phyloP scores from a whole-genome alignment of 2,329 filamentous ascomycete species.

The Phialophora macrospora region DNA sequence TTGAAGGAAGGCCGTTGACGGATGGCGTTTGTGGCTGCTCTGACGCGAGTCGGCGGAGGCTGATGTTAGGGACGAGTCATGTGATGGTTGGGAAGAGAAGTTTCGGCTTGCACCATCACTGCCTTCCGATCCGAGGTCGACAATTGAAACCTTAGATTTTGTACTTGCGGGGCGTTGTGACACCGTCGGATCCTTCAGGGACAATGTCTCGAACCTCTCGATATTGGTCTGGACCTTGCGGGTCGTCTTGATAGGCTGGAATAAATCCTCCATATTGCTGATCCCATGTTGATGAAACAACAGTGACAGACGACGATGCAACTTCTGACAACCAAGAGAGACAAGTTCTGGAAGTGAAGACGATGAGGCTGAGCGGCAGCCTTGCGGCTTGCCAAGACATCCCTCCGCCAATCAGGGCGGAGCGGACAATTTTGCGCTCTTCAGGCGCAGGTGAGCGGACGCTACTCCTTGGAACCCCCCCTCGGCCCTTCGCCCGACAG shows the following conservation, averaged over 20 bases:
- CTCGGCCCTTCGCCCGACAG: neutral
- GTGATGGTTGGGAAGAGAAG: conserved; percentile 29
- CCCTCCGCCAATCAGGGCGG: neutral
- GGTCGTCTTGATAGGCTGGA: conserved; percentile 59
- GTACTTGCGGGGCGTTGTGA: conserved; percentile 12
- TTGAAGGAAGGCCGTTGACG: conserved; percentile 37
- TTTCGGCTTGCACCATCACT: conserved; percentile 21
- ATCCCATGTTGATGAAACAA: conserved; percentile 18
- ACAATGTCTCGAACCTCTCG: conserved; percentile 47
- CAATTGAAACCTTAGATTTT: conserved; percentile 34
- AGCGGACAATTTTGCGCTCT: neutral
- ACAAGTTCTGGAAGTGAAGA: neutral
- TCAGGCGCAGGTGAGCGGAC: neutral
- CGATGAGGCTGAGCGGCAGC: conserved; percentile 1
- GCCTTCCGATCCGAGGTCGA: conserved; percentile 28
- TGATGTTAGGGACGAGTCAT: conserved; percentile 44
- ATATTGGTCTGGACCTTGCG: conserved; percentile 56
- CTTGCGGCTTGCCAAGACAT: neutral
- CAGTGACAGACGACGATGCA: neutral
- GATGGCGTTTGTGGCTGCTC: conserved; percentile 29
- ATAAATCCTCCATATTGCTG: conserved; percentile 59
- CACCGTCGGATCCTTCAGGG: conserved; percentile 28
- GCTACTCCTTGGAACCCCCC: neutral
- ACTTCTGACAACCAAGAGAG: neutral
- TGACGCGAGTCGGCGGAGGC: conserved; percentile 28